Base-by-base conservation (phyloP, 148 eudicot species). In the Pharnaceum exiguum region DNA sequence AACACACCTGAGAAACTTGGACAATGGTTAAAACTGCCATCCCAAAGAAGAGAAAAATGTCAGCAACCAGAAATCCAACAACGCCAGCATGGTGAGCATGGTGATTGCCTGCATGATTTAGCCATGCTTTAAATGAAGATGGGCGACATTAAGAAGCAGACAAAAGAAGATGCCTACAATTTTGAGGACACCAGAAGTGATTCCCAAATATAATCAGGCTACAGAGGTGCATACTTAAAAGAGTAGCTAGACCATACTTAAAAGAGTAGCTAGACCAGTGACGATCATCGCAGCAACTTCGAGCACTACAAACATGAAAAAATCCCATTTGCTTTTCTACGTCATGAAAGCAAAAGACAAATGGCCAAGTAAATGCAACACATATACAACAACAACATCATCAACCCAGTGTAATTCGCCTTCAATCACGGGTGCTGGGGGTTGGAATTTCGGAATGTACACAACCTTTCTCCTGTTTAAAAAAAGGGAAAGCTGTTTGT, bases 321-420 rank as follows among this genome's bases (percentile, higher is more conserved):
- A 94, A 37, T 94, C 99, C 96, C 96, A 73, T 77, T 93, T 93
- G 82, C 89, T 93, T 66, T 73, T 89, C 99, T 93, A 89, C 45
- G 63, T 54, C 63, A 63, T 24, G 32, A 58, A 69, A 60, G 23
- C 26, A 63, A 51, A 57, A 19, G 16, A 36, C 44, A 19, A 59
- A 58, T 27, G 32, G 29, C 51, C 3, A 7, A 24, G 44, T 2
- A 62, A 26, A 48, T 49, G 51, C 16, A 46, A 9, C 10, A 69
- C 24, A 32, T 35, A n/a, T 10, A 13, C 2, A 16, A 17, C 25
- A 18, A 27, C 12, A 48, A 46, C 27, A 17, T 18, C 25, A 56
- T 24, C 21, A 22, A 26, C 22, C 32, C 24, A 24, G 12, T n/a
- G n/a, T n/a, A n/a, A n/a, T n/a, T n/a, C n/a, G n/a, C n/a, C n/a